Evolutionary conservation across 2,329 filamentous ascomycete species (phyloP), one percentile per base, ranked within the genome.

Genomic region (Sporothrix sp.): DNA sequence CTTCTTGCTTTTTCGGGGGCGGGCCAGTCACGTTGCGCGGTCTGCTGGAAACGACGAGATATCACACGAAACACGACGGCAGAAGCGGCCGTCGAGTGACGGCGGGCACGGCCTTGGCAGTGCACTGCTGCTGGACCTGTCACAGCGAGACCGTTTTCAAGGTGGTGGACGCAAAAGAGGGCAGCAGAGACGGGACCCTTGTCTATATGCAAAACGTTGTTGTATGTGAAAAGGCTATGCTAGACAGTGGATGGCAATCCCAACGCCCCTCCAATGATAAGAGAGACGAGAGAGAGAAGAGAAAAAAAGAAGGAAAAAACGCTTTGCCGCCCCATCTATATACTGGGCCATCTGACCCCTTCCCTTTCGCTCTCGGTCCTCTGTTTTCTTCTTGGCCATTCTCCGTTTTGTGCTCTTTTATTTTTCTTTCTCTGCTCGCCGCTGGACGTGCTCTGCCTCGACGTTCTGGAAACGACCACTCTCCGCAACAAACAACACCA

Each of bases 71-170:
- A 30, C 39, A 21, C 25, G 14, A 38, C 9, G 21, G 21, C 7
- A 16, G 30, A 21, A 30, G 16, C 9, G 9, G 11, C 13, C n/a
- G n/a, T 47, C 44, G 33, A 47, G 30, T 47, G 32, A 48, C 45
- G 11, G 16, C 6, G 11, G 48, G 40, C 40, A 20, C 35, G 13
- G 25, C 38, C 49, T 49, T 46, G 50, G 49, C 46, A 25, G 50
- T 43, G 45, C 49, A 37, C 37, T n/a, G 47, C 47, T 16, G 37
- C 23, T 33, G 27, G 27, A 25, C 13, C 28, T 28, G 45, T 52
- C 51, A 52, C 51, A 52, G 18, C 45, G 38, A 36, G 36, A 42
- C 48, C n/a, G 45, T 32, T 27, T 25, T 16, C 39, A 20, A 7
- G 20, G 44, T 48, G 39, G 44, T 39, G 27, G 39, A 43, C 18